Evolutionary conservation across 768 basidiomycete species (phyloP).

Genomic region (Mrakia blollopis): DNA sequence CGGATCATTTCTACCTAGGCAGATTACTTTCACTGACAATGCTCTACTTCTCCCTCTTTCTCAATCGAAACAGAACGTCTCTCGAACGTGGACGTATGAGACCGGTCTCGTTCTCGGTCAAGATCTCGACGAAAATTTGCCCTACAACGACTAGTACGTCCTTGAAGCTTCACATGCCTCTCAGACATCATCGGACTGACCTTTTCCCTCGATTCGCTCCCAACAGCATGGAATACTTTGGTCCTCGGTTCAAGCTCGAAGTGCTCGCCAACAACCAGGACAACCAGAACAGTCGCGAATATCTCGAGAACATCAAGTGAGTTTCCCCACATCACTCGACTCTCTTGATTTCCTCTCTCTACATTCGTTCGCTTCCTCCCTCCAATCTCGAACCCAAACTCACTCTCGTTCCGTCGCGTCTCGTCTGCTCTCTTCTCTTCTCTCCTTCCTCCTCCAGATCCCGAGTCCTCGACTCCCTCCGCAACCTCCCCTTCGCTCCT

Average conservation of each 20-base stretch:
- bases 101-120: constrained; percentile 91
- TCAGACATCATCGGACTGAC: not conserved
- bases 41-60: not conserved
- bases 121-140: constrained; percentile 52
- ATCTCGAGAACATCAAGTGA: constrained; percentile 72
- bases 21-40: not conserved
- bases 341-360: not conserved
- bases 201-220: not conserved
- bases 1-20: not conserved
- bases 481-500: constrained; percentile 65
- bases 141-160: constrained; percentile 46
- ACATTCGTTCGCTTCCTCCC: too few relatives aligned
- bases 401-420: constrained; percentile 44
- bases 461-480: constrained; percentile 55
- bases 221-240: constrained; percentile 81
- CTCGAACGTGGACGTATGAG: constrained; percentile 91
- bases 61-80: constrained; percentile 68
- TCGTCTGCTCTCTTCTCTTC: constrained; percentile 29
- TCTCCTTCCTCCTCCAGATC: constrained; percentile 46
- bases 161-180: not conserved
- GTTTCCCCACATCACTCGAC: constrained; percentile 32
- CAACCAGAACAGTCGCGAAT: constrained; percentile 77
- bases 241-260: constrained; percentile 86
- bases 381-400: too few relatives aligned
- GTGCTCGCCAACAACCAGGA: constrained; percentile 92